Evolutionary conservation across 306 rosid species (phyloP), one percentile per base, ranked within the genome.

Genomic region (Quercus aquifolioides): DNA sequence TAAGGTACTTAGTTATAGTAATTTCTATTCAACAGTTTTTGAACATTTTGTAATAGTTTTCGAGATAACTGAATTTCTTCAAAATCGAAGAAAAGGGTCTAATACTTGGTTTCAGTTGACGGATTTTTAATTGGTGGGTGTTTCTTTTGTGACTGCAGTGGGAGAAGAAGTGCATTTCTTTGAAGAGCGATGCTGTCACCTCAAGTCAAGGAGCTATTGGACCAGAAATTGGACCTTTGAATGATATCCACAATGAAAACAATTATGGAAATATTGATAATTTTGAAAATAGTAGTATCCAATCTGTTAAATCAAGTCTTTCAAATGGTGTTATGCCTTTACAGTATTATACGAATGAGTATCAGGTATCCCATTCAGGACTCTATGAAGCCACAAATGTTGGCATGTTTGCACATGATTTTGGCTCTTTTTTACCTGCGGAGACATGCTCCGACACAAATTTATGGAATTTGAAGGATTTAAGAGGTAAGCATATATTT

Each of bases 251-350:
- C 83, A 81, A 84, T 88, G 87, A 86, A 84, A 74, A 74, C 82
- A 83, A 86, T 85, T 85, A 74, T 83, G 97, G 88, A 91, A 90
- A 85, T 89, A 71, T 78, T 80, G 90, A 86, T 95, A 92, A 70
- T 89, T 89, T 81, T 82, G 87, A 82, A 83, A 87, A 85, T 91
- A 80, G 74, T 86, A 84, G 79, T 90, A 76, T 80, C 78, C 80
- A 79, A 80, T 88, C 88, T 82, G 76, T 88, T 82, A 86, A 86
- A 76, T 87, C 90, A 46, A 83, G 83, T 83, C 68, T 88, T 81
- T 88, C 97, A 79, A 89, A 86, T 87, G 82, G 74, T 89, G 94
- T 93, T 89, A 85, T 95, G 85, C 99, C 99, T 95, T 92, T 95
- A 90, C 99, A 82, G 77, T 71, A 74, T 79, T 74, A 86, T 92